A percentile compares a stretch with the other conserved stretches of the same genome.
These are phyloP conservation scores for Tarenaya hassleriana DNA, from an alignment of 345 rosid species.

Conservation along the genomic window DNA sequence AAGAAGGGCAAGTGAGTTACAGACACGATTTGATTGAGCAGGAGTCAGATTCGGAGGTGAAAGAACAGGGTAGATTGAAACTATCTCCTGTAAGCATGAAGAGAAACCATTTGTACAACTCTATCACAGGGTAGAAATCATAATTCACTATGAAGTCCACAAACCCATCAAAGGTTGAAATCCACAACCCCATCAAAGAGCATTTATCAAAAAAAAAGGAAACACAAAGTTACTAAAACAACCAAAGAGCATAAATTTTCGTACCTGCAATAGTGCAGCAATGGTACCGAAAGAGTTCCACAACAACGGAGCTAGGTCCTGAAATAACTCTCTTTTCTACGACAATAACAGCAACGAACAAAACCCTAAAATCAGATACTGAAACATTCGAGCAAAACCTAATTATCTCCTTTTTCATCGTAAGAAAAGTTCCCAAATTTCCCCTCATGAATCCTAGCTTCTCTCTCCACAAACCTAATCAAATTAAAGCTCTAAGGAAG, in stretches of 20 bases:
- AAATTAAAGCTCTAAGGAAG: not conserved
- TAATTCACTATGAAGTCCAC: not conserved
- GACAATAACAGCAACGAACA: constrained; percentile 22
- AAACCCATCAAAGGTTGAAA: not conserved
- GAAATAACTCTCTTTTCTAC: constrained; percentile 90
- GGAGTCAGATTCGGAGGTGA: constrained; percentile 85
- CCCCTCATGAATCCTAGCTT: constrained; percentile 19
- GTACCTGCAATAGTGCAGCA: constrained; percentile 33
- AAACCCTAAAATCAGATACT: constrained; percentile 8
- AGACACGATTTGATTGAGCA: constrained; percentile 93
- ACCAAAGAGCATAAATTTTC: not conserved
- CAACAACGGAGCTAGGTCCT: constrained; percentile 89
- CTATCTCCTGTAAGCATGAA: constrained; percentile 66
- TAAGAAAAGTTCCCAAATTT: not conserved
- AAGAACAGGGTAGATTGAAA: constrained; percentile 90
- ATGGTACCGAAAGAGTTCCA: constrained; percentile 44
- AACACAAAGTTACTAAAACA: not conserved
- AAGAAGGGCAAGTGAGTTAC: constrained; percentile 98
- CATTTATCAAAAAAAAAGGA: not conserved
- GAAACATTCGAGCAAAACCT: not conserved
- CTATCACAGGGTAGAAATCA: not conserved
- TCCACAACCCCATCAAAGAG: not conserved
- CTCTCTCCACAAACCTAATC: constrained; percentile 7
- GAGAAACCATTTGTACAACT: not conserved
- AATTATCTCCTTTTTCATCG: not conserved